Evolutionary conservation across 192 early-diverging fungal species (phyloP), one percentile per base, ranked within the genome.

Genomic region (Helicostylum pulchrum): DNA sequence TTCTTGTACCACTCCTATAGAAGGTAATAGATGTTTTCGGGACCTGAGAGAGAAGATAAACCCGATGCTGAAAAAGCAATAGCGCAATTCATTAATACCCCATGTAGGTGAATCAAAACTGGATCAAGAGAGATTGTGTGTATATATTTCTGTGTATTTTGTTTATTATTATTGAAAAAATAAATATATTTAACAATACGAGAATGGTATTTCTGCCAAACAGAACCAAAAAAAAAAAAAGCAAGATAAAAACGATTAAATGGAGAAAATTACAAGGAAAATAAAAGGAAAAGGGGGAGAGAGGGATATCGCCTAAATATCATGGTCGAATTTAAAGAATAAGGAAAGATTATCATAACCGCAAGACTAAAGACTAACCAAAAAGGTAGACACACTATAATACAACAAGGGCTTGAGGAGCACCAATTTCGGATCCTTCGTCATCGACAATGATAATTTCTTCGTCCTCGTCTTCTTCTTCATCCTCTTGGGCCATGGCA

Each of bases 341-440:
- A 51, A 51, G 8, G 21, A 21, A 21, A 21, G 19, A 21, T 20
- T 7, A 26, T 26, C 26, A 26, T 26, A 26, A 26, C 26, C 26
- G 26, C 26, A 26, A 26, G 26, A 26, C 26, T 19, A 10, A 2
- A 14, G n/a, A 15, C 0, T 26, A 12, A 31, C 23, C 10, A 5
- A 32, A 30, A 7, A 8, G 8, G 7, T 31, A 55, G 30, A 26
- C n/a, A 32, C 12, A 30, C 31, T 55, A 56, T 56, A 34, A 56
- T 34, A 39, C 54, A 39, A 30, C 31, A 30, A 56, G 19, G n/a
- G 31, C 31, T 20, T 36, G 31, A 19, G 31, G 54, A 0, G 54
- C 31, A 34, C 31, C 54, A 19, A 56, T 34, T 11, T 56, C 54
- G 36, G 54, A 56, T 36, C 54, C 54, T 36, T 56, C 54, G 17